Base-by-base conservation (phyloP, 768 basidiomycete species). In the Lactarius tabidus region DNA sequence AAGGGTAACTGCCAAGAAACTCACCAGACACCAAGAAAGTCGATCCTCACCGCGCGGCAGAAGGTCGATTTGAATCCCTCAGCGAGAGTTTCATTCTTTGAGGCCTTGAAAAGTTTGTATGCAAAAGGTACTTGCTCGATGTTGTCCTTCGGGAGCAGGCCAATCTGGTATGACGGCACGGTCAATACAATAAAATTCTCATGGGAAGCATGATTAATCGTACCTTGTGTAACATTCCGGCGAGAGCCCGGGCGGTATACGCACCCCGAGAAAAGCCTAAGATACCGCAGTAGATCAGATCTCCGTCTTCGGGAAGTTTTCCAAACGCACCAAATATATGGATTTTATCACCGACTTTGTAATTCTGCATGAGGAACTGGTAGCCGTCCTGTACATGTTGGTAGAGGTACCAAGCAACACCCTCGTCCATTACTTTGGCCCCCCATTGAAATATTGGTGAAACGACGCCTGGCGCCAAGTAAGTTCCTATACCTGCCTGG, bases 1-100 rank as follows among this genome's bases (percentile, higher is more conserved):
- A n/a, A n/a, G n/a, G n/a, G n/a, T n/a, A n/a, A n/a, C 26, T 7
- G 14, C 43, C 29, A 55, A 15, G n/a, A 33, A 20, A 10, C 57
- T 31, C 82, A 89, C 90, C 90, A 93, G 55, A 90, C 85, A 1
- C 91, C 91, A 55, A 94, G 74, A 60, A 93, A 93, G 15, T 91
- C 88, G n/a, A 93, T 80, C 23, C 79, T 76, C 8, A 92, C 87
- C 23, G 76, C 74, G 38, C 79, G 82, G 59, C 85, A 88, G 72
- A 90, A 93, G 0, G 87, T 88, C 67, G 79, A 71, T 75, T 91
- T 93, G 75, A 90, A 94, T 12, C 87, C 86, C 2, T 80, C 79
- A 17, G 84, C 83, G 17, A 89, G 74, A 28, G 74, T 60, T 7
- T 80, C 59, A 6, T 82, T 2, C 72, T 85, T 84, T 31, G 78